Evolutionary conservation across 2,329 filamentous ascomycete genomes (phyloP), one percentile per base, ranked within the genome.

Genomic region (Allantophomopsis cytisporea): DNA sequence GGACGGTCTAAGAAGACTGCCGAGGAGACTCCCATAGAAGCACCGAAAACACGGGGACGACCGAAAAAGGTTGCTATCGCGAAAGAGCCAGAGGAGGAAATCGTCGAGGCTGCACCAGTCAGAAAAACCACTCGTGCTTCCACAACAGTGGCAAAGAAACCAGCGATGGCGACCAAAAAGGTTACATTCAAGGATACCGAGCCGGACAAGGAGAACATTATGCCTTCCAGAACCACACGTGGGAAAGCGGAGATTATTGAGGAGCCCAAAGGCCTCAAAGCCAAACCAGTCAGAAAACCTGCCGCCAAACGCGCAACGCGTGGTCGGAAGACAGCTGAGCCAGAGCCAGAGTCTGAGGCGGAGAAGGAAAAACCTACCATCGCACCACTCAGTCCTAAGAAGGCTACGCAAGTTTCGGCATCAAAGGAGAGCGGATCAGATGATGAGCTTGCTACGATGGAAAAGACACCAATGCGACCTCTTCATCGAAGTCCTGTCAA

Each of bases 171-270:
- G 28, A 77, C 72, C 60, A 80, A 78, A 61, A 66, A 63, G 2
- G 75, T 80, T 50, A 76, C 70, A 42, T 80, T 80, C 53, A 66
- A 77, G 51, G 54, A 55, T 32, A 41, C 39, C 21, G 72, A 74
- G 47, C 70, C 71, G 3, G 74, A 77, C 53, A 80, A 80, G 57
- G 76, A 80, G 53, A 80, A 80, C 46, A 57, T 74, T 31, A 54
- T 63, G 15, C 71, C 70, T 12, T 47, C 55, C 40, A 43, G 65
- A 8, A 61, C 66, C 41, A 45, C 51, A 20, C 66, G 66, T 50
- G 45, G 49, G 6, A 56, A 60, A 43, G 44, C 46, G 10, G 63
- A 62, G 45, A 45, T 52, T 8, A 39, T 53, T 20, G 60, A 58
- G 15, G 35, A 52, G 36, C 49, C 47, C 20, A 59, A 58, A 13